phyloP scores from a whole-genome alignment of 1,284 basidiomycete genomes.

The Ustilago nuda region DNA sequence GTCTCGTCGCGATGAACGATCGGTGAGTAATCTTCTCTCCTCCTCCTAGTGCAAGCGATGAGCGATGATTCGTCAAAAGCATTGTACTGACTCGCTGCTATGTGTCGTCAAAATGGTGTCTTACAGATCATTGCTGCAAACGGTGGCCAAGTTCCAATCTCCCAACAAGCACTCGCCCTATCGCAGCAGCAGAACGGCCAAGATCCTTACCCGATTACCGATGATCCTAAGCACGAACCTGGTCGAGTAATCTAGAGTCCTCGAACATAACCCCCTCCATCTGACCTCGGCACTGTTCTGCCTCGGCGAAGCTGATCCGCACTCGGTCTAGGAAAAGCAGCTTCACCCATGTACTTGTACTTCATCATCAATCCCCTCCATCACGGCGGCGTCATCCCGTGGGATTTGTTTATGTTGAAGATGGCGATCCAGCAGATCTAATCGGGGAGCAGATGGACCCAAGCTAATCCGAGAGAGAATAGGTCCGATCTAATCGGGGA shows the following conservation, averaged over 20 bases:
- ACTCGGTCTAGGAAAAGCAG: background rate
- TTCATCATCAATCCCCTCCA: background rate
- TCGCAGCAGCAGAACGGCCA: conserved; percentile 37
- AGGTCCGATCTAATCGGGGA: background rate
- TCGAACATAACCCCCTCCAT: no score
- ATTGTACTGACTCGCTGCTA: background rate
- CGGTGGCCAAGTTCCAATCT: conserved; percentile 39
- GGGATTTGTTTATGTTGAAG: background rate
- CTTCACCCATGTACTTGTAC: conserved; percentile 5
- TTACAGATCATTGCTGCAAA: conserved; percentile 31
- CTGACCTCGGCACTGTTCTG: background rate
- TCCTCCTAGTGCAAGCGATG: background rate
- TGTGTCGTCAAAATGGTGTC: background rate
- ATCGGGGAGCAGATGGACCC: no score
- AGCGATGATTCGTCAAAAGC: background rate
- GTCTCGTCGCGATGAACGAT: conserved; percentile 58
- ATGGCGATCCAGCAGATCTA: background rate
- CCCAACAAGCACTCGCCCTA: conserved; percentile 39
- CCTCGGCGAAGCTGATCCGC: background rate
- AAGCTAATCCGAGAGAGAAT: background rate
- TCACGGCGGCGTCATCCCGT: background rate
- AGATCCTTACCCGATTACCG: conserved; percentile 43
- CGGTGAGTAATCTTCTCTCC: conserved; percentile 37
- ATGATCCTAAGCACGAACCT: conserved; percentile 50
- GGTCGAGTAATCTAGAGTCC: conserved; percentile 27